Base-by-base conservation (phyloP, 768 basidiomycete species). In the Astraeus odoratus region DNA sequence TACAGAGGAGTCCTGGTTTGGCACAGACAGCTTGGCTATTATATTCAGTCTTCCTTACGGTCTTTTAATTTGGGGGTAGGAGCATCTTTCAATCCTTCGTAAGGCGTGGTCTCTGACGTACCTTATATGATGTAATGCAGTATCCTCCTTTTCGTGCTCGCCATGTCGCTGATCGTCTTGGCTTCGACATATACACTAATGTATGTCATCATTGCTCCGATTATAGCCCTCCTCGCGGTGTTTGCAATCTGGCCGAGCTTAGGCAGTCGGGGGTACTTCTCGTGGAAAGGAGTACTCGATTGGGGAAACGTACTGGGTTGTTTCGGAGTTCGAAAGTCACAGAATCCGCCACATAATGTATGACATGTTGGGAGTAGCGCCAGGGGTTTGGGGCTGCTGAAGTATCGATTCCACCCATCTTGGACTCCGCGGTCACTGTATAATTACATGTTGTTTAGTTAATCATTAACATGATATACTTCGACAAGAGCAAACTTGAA, bases 11-110 rank as follows among this genome's bases (percentile, higher is more conserved):
- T 3, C 47, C 39, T 0, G 52, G 61, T 34, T 49, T 2, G 71
- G 75, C 4, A 54, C 71, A 5, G 72, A 75, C 47, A 66, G 61
- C 1, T 61, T 76, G 8, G 72, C 75, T 5, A 61, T 76, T 15
- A 49, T 76, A 50, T 74, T 74, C 48, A 71, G 71, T 46, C 51
- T 78, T 20, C 75, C 76, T 1, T 75, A 74, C 43, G 72, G 74
- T 5, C 51, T 76, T 20, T 60, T 77, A 25, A 71, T 76, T 61
- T 77, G 75, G 75, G 69, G 67, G 75, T 76, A 53, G 54, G 74
- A 12, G 30, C 10, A 31, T 31, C 4, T 67, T n/a, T 16, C 9
- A 16, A 15, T 35, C 7, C 18, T 26, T 19, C 34, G 31, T 20
- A 3, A 16, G 8, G 10, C 6, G 10, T 36, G 24, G 5, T 18